Evolutionary conservation across 495 filamentous ascomycete species (phyloP).

Genomic region (Aspergillus sparsus): DNA sequence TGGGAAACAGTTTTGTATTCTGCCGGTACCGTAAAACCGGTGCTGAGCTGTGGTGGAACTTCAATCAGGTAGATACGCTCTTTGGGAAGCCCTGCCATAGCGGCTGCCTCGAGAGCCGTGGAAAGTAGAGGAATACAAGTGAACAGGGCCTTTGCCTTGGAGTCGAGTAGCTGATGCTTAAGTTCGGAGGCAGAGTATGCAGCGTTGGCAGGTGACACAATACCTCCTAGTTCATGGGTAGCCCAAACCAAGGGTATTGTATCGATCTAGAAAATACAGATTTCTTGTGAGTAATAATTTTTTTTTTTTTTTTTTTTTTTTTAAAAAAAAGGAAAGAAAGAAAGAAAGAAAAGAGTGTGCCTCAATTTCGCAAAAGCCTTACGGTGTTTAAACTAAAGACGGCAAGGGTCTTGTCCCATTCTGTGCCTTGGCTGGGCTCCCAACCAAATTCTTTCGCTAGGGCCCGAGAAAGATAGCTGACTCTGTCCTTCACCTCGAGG

Average conservation of each 20-base stretch:
- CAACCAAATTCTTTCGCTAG: constrained; percentile 74
- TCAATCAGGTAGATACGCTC: constrained; percentile 75
- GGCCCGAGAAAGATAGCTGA: constrained; percentile 68
- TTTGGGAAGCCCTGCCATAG: constrained; percentile 65
- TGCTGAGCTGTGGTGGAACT: constrained; percentile 56
- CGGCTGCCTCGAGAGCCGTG: constrained; percentile 68
- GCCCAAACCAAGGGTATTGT: constrained; percentile 75
- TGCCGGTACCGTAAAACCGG: constrained; percentile 45
- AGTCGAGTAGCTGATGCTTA: constrained; percentile 75
- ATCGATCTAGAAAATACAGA: constrained; percentile 63
- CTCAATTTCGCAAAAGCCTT: no score
- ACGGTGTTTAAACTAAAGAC: constrained; percentile 83
- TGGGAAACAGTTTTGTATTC: constrained; percentile 72
- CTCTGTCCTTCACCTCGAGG: constrained; percentile 64
- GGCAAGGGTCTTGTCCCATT: constrained; percentile 84
- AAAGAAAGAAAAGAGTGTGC: not conserved
- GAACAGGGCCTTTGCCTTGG: constrained; percentile 73
- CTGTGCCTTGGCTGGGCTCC: constrained; percentile 69
- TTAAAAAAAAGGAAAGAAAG: no score
- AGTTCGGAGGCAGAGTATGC: constrained; percentile 76
- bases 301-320: not conserved
- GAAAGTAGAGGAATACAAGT: constrained; percentile 76
- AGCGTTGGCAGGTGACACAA: constrained; percentile 80
- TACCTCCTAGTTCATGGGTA: constrained; percentile 71
- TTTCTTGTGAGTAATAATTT: not conserved